Base-by-base conservation (phyloP, 148 eudicot species). In the Polygonum aviculare region DNA sequence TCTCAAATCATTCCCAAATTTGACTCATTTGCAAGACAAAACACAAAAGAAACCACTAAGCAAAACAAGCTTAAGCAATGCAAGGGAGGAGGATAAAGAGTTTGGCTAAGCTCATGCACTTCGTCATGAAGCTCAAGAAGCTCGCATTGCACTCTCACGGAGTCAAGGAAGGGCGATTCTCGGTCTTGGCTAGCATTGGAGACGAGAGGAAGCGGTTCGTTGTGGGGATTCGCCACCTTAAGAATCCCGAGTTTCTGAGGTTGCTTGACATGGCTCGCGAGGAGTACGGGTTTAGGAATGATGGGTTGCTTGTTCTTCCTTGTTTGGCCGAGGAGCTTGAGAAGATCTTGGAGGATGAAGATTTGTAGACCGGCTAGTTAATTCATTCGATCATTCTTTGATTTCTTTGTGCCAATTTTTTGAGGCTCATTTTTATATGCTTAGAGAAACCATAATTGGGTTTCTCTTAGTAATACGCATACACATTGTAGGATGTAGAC, bases 271-370 rank as follows among this genome's bases (percentile, higher is more conserved):
- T 36, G 74, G 74, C 79, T 2, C 55, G 69, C 0, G 79, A 77
- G 26, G 73, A 63, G 73, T 77, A 38, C 14, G 79, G 79, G 31
- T 77, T 77, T 47, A 65, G 49, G 31, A 48, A 67, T 33, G 60
- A 77, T n/a, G 74, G 79, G 3, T 71, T 65, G 49, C 79, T 77
- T 1, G 79, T 65, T 8, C 22, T 77, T 2, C 79, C 73, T 18
- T 77, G 79, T 45, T 26, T 21, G 12, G 60, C 79, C 1, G 79
- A 67, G 33, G 79, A 77, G 74, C 62, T 77, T 21, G 52, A 76
- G 72, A 59, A 19, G 70, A 40, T 76, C 21, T 50, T 76, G 48
- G 18, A 72, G 38, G 63, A 21, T 50, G 70, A 71, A 1, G 69
- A 62, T 60, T 12, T 22, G 12, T 60, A 60, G 67, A 14, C 1